Evolutionary conservation across 202 grass and related monocot species (phyloP), one percentile per base, ranked within the genome.

Genomic region (Zoysia matrella): DNA sequence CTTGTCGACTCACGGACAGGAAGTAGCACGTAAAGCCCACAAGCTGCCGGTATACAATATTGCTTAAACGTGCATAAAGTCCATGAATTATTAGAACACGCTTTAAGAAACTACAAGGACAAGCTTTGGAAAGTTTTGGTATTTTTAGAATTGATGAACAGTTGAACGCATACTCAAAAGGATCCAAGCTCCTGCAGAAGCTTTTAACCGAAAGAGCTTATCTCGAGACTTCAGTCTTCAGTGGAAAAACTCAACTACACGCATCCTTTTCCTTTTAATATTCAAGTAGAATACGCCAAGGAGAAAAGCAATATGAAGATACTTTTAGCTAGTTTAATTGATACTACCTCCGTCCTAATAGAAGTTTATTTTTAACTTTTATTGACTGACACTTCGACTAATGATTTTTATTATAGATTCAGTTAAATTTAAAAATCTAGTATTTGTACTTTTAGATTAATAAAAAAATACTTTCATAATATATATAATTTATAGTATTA

Each of bases 281-380:
- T 61, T 10, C 12, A 30, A 54, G 44, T 50, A 78, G 61, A 56
- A 74, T 62, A 78, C 76, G 73, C 77, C n/a, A 85, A 82, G 47
- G 22, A 6, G 47, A 61, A 84, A 86, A 62, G 40, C 73, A 78
- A 14, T 70, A 0, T 22, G 22, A 22, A 22, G 48, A 0, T 42
- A 22, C 63, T 75, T 72, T 72, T 47, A 3, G 74, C 47, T 50
- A 45, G 7, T 75, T 15, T 69, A 84, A 84, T 42, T 63, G 54
- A 22, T 22, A 22, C 22, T 22, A 22, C 22, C 22, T 22, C 22
- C 22, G 22, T 22, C 22, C 22, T 22, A 22, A 22, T 22, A 22
- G 22, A 22, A 22, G 22, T 22, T 22, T 22, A 22, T 22, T 22
- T 22, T 22, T 22, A 22, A 22, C 22, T 22, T 22, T 22, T 22